Percentiles rank a stretch among this genome's conserved stretches.
These are phyloP conservation scores for Casaregolazyma lundiana DNA, from an alignment of 1,139 yeast genomes.

Conservation along the genomic window DNA sequence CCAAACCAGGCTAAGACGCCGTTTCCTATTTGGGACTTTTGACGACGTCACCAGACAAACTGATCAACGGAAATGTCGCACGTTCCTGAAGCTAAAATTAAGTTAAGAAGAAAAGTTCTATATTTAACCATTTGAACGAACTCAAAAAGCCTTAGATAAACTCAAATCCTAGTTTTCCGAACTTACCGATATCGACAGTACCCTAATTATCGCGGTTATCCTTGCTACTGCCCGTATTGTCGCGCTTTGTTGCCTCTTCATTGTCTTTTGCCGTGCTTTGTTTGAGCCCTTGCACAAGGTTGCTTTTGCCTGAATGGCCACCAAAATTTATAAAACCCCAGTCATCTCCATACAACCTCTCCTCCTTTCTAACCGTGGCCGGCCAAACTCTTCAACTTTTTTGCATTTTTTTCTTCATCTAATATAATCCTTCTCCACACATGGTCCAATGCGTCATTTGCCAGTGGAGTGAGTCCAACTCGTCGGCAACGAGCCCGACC, in stretches of 20 bases:
- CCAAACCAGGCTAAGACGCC: not conserved
- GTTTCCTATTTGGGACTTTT: not conserved
- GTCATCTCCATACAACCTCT: not conserved
- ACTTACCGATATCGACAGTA: not conserved
- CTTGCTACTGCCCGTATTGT: not conserved
- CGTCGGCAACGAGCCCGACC: conserved; percentile 6
- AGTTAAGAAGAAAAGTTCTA: not conserved
- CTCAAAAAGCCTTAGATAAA: no score
- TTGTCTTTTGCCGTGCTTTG: not conserved
- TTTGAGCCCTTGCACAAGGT: conserved; percentile 1
- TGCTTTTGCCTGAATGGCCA: conserved; percentile 4
- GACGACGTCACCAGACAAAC: not conserved
- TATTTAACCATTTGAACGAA: no score
- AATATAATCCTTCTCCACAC: no score
- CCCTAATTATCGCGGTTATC: not conserved
- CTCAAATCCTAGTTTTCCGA: no score
- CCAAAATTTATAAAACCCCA: conserved; percentile 1
- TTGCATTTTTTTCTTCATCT: not conserved
- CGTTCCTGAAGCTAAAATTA: not conserved
- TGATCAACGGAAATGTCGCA: not conserved
- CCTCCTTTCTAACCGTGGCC: no score
- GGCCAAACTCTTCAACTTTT: no score
- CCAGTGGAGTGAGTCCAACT: conserved; percentile 11
- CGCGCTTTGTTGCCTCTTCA: not conserved
- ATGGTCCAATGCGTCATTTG: conserved; percentile 11